Evolutionary conservation across 2,329 filamentous ascomycete species (phyloP), one percentile per base, ranked within the genome.

Genomic region (Chaetoscypha palmicola): DNA sequence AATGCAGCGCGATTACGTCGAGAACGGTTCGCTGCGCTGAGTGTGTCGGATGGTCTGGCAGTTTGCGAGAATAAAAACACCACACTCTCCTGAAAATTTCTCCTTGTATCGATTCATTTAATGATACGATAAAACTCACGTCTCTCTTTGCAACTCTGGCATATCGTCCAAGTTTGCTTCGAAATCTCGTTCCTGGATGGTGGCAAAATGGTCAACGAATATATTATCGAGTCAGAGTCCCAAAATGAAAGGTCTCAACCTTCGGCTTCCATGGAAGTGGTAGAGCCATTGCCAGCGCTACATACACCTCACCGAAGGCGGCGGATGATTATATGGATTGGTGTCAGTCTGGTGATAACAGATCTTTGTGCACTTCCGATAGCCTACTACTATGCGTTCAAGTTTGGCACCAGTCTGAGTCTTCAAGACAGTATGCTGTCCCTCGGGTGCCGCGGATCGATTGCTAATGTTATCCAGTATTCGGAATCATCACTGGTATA

Each of bases 331-430:
- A 35, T 56, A 21, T 41, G 36, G 36, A 14, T 49, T 32, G 55
- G 53, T 4, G 34, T 57, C 16, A 24, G 40, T 3, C 24, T 54
- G 11, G 42, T 47, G 14, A 48, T 48, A 9, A 41, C 56, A 36
- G 55, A 58, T 45, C 48, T 58, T n/a, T 51, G 46, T 24, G 46
- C 43, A 30, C 36, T 58, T 3, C 56, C 56, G 12, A 55, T 58
- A 22, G 48, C 49, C 16, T 58, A 56, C 24, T 58, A 52, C 24
- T 58, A 57, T 49, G 53, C 56, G 9, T 49, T 58, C 32, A 54
- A 49, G 9, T 58, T 53, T 40, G 55, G 47, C 10, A 58, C 53
- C 5, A 44, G 45, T 17, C 32, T 58, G 9, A 49, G 31, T 41
- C 23, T 54, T 16, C 56, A 58, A 52, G 47, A 53, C 21, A 48